Evolutionary conservation across 116 monocot species (phyloP).

Genomic region (Dioscorea cayenensis): DNA sequence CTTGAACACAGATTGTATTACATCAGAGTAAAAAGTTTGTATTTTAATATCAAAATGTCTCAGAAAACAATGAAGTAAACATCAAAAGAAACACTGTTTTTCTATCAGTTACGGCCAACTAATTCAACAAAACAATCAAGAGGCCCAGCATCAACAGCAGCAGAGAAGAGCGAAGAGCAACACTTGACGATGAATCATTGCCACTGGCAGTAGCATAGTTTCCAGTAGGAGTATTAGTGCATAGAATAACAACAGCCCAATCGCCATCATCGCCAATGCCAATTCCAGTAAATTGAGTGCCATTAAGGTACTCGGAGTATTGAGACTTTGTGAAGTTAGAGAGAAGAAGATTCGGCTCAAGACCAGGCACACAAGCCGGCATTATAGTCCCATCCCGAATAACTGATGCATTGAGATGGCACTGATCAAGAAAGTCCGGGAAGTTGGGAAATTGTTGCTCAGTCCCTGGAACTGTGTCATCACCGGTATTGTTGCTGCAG

Average conservation of each 20-base stretch:
- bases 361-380: conserved; percentile 75
- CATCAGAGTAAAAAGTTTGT: too few relatives aligned
- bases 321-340: conserved; percentile 86
- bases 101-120: background rate
- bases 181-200: conserved; percentile 1
- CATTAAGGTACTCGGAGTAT: conserved; percentile 54
- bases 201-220: conserved; percentile 20
- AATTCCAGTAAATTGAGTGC: conserved; percentile 39
- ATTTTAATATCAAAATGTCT: too few relatives aligned
- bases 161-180: conserved; percentile 11
- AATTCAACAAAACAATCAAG: conserved; percentile 20
- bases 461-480: conserved; percentile 69
- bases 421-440: conserved; percentile 45
- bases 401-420: conserved; percentile 65
- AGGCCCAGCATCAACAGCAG: conserved; percentile 28
- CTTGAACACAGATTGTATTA: too few relatives aligned
- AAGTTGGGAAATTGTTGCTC: conserved; percentile 74
- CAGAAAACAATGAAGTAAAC: too few relatives aligned
- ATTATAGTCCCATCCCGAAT: conserved; percentile 59
- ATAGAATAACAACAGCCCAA: conserved; percentile 86
- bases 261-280: conserved; percentile 75
- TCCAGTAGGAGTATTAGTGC: conserved; percentile 54
- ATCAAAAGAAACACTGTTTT: background rate
- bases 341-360: conserved; percentile 41
- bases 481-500: conserved; percentile 78